These are phyloP conservation scores for Amanita subjunquillea DNA, from an alignment of 768 basidiomycete genomes.

Conservation along the genomic window DNA sequence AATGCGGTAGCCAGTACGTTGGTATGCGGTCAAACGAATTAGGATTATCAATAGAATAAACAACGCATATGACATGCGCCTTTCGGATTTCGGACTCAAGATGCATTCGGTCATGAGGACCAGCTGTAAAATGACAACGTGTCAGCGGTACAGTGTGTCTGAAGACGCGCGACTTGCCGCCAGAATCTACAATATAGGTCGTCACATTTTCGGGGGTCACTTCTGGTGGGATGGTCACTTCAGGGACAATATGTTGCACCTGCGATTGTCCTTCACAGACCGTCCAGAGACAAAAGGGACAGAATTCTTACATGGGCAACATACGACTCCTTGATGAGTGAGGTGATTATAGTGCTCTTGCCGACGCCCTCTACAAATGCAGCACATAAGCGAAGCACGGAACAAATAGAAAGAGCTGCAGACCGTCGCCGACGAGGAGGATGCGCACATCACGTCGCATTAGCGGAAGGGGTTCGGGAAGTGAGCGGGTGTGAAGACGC, in stretches of 20 bases:
- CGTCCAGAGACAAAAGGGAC: not conserved
- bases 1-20: conserved; percentile 95
- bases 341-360: conserved; percentile 95
- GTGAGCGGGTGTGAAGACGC: not conserved
- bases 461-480: conserved; percentile 7
- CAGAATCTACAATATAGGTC: conserved; percentile 96
- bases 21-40: conserved; percentile 96
- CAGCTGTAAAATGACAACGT: conserved; percentile 38
- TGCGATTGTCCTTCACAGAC: conserved; percentile 19
- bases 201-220: conserved; percentile 97
- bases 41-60: conserved; percentile 94
- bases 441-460: conserved; percentile 94
- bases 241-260: conserved; percentile 94
- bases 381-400: conserved; percentile 7
- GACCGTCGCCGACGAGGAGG: conserved; percentile 89
- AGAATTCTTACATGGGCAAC: conserved; percentile 61
- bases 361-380: conserved; percentile 77
- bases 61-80: conserved; percentile 96
- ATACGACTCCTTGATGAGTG: conserved; percentile 92
- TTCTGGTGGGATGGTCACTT: conserved; percentile 96
- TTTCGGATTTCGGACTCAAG: conserved; percentile 93
- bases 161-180: conserved; percentile 46
- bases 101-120: conserved; percentile 76
- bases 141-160: not conserved
- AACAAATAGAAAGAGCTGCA: conserved; percentile 14